Conservation (phyloP, 1,284 basidiomycete genomes). For the Rhodofomes roseus region DNA sequence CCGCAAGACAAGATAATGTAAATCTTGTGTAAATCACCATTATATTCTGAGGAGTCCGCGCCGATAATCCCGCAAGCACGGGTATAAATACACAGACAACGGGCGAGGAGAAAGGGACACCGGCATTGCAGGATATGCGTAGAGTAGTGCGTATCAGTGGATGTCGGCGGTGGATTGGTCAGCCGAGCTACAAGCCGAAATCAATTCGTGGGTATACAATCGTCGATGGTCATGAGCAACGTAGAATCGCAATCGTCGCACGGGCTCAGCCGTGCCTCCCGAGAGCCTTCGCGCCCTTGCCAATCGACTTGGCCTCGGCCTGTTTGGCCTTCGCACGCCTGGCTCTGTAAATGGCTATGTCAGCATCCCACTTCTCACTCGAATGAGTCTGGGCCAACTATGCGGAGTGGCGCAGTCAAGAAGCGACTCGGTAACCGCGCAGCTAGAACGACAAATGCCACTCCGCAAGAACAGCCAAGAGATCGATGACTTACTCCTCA, state of each 20-base stretch:
- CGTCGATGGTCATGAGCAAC: neutral
- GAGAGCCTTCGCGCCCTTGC: conserved; percentile 48
- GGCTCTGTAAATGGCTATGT: conserved; percentile 31
- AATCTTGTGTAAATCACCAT: neutral
- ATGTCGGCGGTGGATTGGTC: neutral
- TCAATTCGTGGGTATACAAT: neutral
- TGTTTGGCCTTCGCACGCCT: conserved; percentile 55
- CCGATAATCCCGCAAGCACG: neutral
- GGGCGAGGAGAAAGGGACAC: neutral
- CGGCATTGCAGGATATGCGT: neutral
- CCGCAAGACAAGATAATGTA: no score
- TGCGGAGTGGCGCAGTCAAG: no score
- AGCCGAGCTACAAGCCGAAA: neutral
- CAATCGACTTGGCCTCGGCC: conserved; percentile 52
- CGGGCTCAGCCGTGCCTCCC: conserved; percentile 48
- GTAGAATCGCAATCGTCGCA: neutral
- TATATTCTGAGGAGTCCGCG: neutral
- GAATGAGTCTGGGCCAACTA: no score
- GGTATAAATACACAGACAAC: neutral
- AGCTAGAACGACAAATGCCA: no score
- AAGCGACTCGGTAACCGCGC: no score
- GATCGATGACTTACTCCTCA: conserved; percentile 46
- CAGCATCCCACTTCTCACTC: neutral
- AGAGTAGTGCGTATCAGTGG: neutral
- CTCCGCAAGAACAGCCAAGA: neutral